Evolutionary conservation across 257 asterid genomes (phyloP).

Genomic region (Capsicum chinense): DNA sequence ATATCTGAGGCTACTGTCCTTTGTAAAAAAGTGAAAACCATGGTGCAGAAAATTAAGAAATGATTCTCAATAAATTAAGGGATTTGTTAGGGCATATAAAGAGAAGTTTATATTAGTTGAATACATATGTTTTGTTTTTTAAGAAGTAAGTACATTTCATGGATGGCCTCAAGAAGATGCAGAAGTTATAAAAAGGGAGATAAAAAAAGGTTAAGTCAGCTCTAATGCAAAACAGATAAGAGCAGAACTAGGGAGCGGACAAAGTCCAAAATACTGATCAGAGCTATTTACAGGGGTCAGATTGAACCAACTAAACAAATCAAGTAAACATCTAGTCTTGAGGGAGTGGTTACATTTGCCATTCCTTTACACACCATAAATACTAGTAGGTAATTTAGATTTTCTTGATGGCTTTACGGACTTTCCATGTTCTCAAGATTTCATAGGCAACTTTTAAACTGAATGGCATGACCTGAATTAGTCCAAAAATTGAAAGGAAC

Average conservation of each 20-base stretch:
- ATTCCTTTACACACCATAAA: not conserved
- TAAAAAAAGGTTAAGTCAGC: not conserved
- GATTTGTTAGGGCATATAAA: not conserved
- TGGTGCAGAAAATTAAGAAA: not conserved
- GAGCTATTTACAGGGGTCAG: not conserved
- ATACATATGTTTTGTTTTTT: not conserved
- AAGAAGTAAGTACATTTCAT: not conserved
- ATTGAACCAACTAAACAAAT: not conserved
- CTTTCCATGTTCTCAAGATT: not conserved
- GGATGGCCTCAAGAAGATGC: not conserved
- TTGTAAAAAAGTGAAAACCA: not conserved
- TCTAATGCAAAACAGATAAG: not conserved
- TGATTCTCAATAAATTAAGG: slow-evolving; percentile 1
- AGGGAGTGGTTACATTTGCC: not conserved
- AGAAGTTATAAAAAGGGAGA: not conserved
- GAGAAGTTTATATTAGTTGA: not conserved
- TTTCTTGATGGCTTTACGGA: not conserved
- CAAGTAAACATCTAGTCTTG: not conserved
- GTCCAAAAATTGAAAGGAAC: not conserved
- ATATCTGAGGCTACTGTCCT: not conserved
- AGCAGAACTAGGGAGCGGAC: not conserved
- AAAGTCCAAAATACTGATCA: not conserved
- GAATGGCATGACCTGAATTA: not conserved
- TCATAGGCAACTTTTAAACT: not conserved
- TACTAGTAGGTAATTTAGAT: not conserved